Base-by-base conservation (phyloP, 2,329 filamentous ascomycete species). In the Metarhizium album region DNA sequence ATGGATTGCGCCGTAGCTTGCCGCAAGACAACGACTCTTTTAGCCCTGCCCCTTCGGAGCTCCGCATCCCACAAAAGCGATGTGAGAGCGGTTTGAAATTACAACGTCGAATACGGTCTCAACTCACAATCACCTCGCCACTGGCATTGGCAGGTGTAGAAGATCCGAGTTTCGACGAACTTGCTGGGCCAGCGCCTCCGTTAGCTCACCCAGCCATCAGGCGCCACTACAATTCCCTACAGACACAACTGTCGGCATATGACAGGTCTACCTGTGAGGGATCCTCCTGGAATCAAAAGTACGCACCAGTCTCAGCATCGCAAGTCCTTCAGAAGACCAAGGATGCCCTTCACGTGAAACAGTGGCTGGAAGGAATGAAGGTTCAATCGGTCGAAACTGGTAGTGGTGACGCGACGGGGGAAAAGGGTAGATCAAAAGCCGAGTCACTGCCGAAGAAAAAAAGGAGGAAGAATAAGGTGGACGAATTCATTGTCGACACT, bases 221-320 rank as follows among this genome's bases (percentile, higher is more conserved):
- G 13, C 71, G 73, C 2, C 70, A 89, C 2, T 87, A 83, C 58
- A 64, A 72, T 2, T 73, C 74, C 0, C 74, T 96, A 31, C 68
- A 74, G 43, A 74, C 72, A 1, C 74, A 74, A 0, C 72, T 90
- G 13, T 90, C 87, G 4, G 83, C 90, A 0, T 96, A 90, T 60
- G 93, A 98, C 63, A 78, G 71, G 54, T 86, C 83, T 8, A 77
- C 76, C 47, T 95, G 86, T 58, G 91, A 97, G 61, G 74, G 72
- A 2, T 68, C 76, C 27, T 68, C 80, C 8, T 98, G 93, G 93
- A 66, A 75, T 2, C 84, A 91, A 40, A 96, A 97, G 61, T 95
- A 97, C 67, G 80, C 86, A 0, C 93, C 93, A 0, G 68, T 66
- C 24, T 72, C 69, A 35, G 82, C 88, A 2, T 71, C 72, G 3